These are phyloP conservation scores for Penstemon barbatus DNA, from an alignment of 257 asterid genomes.

Conservation along the genomic window DNA sequence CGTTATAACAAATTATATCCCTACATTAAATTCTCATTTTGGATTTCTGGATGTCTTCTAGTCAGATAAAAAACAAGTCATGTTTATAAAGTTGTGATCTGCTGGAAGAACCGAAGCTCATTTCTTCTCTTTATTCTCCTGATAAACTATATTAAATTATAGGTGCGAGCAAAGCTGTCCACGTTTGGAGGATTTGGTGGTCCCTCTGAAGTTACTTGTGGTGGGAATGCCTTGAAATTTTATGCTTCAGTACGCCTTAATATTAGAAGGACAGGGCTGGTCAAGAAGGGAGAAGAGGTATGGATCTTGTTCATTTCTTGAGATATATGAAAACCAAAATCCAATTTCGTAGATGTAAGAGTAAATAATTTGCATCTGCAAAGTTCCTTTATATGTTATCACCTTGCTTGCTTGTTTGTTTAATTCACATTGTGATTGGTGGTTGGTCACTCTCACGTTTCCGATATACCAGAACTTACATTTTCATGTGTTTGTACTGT, in stretches of 20 bases:
- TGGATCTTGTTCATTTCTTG: conserved; percentile 21
- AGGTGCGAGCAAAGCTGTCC: conserved; percentile 82
- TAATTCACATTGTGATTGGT: neutral
- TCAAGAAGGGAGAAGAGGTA: conserved; percentile 95
- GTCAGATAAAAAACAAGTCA: neutral
- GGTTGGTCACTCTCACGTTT: neutral
- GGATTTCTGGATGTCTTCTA: conserved; percentile 5
- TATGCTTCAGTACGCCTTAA: conserved; percentile 95
- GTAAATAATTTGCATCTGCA: conserved; percentile 14
- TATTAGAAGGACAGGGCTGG: conserved; percentile 78
- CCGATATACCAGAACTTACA: neutral
- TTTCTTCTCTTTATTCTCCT: conserved; percentile 18
- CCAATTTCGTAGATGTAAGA: neutral
- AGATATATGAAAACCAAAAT: conserved; percentile 14
- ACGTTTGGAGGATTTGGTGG: conserved; percentile 86
- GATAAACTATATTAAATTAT: conserved; percentile 28
- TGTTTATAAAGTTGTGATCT: neutral
- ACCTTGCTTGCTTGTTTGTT: conserved; percentile 12
- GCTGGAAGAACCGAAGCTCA: neutral
- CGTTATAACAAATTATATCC: neutral
- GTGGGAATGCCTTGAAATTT: conserved; percentile 96
- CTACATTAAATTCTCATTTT: neutral
- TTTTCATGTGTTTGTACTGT: neutral
- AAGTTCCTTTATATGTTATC: neutral
- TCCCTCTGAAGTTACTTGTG: conserved; percentile 95